phyloP scores from a whole-genome alignment of 2,329 filamentous ascomycete species.

The Aphanocladium album region DNA sequence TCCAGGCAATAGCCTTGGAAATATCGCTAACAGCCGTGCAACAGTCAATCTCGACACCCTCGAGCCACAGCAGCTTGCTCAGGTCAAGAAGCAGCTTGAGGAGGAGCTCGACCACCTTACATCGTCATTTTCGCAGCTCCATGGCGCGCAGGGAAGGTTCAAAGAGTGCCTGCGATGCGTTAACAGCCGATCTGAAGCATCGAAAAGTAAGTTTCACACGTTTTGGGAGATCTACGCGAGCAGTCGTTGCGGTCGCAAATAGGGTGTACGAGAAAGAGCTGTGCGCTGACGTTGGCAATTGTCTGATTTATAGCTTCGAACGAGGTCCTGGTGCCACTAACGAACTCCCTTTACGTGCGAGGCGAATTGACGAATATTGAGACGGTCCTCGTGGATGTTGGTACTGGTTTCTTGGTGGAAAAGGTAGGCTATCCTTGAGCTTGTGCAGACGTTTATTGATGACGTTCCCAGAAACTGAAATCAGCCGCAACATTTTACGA shows the following conservation, averaged over 20 bases:
- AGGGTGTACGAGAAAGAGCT: not conserved
- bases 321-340: slow-evolving; percentile 83
- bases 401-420: slow-evolving; percentile 91
- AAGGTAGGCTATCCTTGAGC: slow-evolving; percentile 52
- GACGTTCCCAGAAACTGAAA: slow-evolving; percentile 40
- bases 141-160: slow-evolving; percentile 87
- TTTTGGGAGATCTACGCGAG: not conserved
- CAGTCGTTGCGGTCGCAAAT: not conserved
- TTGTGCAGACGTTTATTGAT: not conserved
- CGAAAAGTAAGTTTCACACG: not conserved
- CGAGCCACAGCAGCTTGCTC: slow-evolving; percentile 76
- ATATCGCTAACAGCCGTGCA: not conserved
- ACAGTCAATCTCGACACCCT: slow-evolving; percentile 66
- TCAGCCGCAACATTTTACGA: slow-evolving; percentile 54
- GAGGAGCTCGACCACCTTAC: slow-evolving; percentile 94
- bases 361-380: slow-evolving; percentile 70
- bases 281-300: not conserved
- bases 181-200: slow-evolving; percentile 32
- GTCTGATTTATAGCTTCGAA: slow-evolving; percentile 31
- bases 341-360: slow-evolving; percentile 89
- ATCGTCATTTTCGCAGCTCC: slow-evolving; percentile 81
- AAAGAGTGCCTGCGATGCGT: slow-evolving; percentile 82
- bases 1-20: not conserved
- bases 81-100: slow-evolving; percentile 94
- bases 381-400: slow-evolving; percentile 83